phyloP scores from a whole-genome alignment of 331 rosid genomes.

The Acacia pycnantha region DNA sequence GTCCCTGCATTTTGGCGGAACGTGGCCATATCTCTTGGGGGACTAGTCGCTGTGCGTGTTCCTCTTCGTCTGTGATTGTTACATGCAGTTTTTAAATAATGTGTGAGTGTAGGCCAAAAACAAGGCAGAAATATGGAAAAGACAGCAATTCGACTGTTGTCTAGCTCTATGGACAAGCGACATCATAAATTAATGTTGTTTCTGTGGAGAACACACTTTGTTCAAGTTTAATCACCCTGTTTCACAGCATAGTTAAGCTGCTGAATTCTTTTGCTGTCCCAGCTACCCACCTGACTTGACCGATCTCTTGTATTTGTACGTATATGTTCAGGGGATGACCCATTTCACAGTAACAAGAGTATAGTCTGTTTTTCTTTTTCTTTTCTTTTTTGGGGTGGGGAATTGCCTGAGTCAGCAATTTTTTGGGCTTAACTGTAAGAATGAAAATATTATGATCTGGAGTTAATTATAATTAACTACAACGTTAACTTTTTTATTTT shows the following conservation, averaged over 20 bases:
- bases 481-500: neutral
- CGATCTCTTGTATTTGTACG: neutral
- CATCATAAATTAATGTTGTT: slow-evolving; percentile 2
- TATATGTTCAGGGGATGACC: neutral
- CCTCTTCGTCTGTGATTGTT: neutral
- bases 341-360: slow-evolving; percentile 11
- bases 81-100: too few relatives aligned
- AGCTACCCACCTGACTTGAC: neutral
- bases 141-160: neutral
- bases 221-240: neutral
- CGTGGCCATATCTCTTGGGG: neutral
- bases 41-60: neutral
- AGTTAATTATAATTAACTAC: too few relatives aligned
- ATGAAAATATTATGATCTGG: too few relatives aligned
- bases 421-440: neutral
- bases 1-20: slow-evolving; percentile 1
- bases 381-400: neutral
- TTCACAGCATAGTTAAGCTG: neutral
- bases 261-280: slow-evolving; percentile 18
- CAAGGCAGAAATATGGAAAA: neutral
- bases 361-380: neutral
- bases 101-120: neutral
- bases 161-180: slow-evolving; percentile 8
- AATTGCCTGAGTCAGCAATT: neutral
- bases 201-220: slow-evolving; percentile 8